Evolutionary conservation across 2,329 filamentous ascomycete species (phyloP).

Genomic region (Colletotrichum zoysiae): DNA sequence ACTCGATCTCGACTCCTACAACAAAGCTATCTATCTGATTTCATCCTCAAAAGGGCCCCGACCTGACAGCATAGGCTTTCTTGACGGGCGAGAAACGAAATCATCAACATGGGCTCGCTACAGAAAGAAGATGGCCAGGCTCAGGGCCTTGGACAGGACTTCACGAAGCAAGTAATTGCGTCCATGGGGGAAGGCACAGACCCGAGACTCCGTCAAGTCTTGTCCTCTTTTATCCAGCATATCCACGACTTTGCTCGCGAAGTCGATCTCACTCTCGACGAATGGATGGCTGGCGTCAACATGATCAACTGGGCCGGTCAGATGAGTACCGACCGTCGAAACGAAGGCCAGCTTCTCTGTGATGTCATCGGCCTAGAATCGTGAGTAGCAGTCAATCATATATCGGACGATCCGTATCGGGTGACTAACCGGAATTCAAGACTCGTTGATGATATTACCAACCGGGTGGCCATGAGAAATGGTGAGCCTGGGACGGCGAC

Average conservation of each 20-base stretch:
- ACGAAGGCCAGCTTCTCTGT: constrained; percentile 79
- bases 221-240: constrained; percentile 77
- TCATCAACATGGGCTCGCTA: constrained; percentile 31
- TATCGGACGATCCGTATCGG: not conserved
- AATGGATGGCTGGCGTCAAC: constrained; percentile 80
- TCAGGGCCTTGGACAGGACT: constrained; percentile 58
- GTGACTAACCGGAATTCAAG: constrained; percentile 45
- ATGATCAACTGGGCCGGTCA: constrained; percentile 73
- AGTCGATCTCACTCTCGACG: constrained; percentile 81
- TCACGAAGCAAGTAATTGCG: constrained; percentile 80
- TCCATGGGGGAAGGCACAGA: constrained; percentile 79
- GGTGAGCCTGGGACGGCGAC: constrained; percentile 72
- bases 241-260: constrained; percentile 87
- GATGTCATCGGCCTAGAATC: constrained; percentile 82
- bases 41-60: too few relatives aligned
- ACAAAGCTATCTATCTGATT: not conserved
- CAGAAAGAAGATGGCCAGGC: constrained; percentile 30
- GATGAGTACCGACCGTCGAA: constrained; percentile 76
- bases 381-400: constrained; percentile 48
- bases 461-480: constrained; percentile 66
- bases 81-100: not conserved
- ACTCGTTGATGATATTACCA: constrained; percentile 85
- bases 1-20: not conserved
- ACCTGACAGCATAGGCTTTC: not conserved
- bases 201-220: constrained; percentile 75